phyloP scores from a whole-genome alignment of 1,139 yeast genomes.

The Magnusiomyces clavatus region DNA sequence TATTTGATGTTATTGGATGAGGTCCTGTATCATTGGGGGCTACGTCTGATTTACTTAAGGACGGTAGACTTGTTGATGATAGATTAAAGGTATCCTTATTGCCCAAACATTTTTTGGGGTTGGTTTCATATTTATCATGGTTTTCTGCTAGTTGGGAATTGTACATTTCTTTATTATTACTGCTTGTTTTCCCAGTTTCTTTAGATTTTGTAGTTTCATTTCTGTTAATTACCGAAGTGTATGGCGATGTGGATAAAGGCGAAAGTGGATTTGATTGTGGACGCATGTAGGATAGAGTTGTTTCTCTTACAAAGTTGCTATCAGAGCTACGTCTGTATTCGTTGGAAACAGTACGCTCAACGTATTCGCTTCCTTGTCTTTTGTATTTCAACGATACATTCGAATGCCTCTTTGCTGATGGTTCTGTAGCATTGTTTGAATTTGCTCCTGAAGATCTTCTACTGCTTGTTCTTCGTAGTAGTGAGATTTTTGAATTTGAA shows the following conservation, averaged over 20 bases:
- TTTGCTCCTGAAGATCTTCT: conserved; percentile 5
- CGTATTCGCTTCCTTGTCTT: conserved; percentile 4
- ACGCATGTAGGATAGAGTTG: not conserved
- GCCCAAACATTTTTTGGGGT: too few relatives aligned
- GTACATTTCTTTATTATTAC: too few relatives aligned
- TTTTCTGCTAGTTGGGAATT: too few relatives aligned
- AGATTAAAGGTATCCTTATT: too few relatives aligned
- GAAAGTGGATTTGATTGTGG: conserved; percentile 1
- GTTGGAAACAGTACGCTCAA: not conserved
- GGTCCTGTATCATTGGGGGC: too few relatives aligned
- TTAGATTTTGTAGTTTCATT: too few relatives aligned
- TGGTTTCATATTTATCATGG: too few relatives aligned
- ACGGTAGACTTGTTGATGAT: too few relatives aligned
- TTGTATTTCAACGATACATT: conserved; percentile 29
- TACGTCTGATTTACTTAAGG: too few relatives aligned
- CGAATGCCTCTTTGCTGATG: conserved; percentile 24
- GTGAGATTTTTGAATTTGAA: conserved; percentile 37
- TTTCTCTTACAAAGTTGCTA: not conserved
- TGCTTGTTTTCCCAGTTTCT: too few relatives aligned
- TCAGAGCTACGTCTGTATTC: not conserved
- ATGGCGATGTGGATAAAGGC: conserved; percentile 16
- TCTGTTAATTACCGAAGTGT: too few relatives aligned
- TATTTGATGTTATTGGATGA: too few relatives aligned
- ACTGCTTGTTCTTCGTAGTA: conserved; percentile 1
- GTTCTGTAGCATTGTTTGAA: conserved; percentile 2